Percentiles rank a stretch among this genome's conserved stretches.
Conservation (phyloP, 768 basidiomycete species). For the Leccinellum albellum region DNA sequence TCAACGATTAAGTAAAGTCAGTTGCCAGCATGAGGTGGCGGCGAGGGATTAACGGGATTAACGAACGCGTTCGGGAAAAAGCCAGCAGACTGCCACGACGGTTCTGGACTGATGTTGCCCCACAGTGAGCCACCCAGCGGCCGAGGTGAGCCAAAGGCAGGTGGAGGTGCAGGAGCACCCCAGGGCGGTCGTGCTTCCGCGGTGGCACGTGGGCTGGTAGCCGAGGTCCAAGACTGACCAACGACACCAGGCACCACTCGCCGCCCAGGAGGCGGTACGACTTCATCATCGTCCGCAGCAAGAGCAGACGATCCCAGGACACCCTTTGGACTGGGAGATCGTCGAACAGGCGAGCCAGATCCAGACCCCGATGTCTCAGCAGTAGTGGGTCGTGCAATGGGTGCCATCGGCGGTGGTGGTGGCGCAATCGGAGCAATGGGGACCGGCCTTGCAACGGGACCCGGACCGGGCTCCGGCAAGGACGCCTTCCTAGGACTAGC, state of each 20-base stretch:
- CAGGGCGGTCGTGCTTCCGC: conserved; percentile 43
- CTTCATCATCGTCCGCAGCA: conserved; percentile 77
- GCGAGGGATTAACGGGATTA: conserved; percentile 46
- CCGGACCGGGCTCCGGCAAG: conserved; percentile 43
- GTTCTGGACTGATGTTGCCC: conserved; percentile 36
- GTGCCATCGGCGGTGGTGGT: conserved; percentile 64
- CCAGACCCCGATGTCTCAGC: conserved; percentile 49
- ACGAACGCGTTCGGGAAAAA: conserved; percentile 50
- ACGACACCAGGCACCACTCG: conserved; percentile 39
- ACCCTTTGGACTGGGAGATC: conserved; percentile 58
- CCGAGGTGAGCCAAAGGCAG: conserved; percentile 34
- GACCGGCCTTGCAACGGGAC: conserved; percentile 54
- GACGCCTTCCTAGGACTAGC: conserved; percentile 49
- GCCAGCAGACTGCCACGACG: conserved; percentile 50
- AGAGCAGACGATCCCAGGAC: conserved; percentile 75
- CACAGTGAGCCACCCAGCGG: conserved; percentile 40
- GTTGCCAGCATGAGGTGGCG: conserved; percentile 39
- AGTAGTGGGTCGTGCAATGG: conserved; percentile 51
- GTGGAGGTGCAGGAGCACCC: conserved; percentile 38
- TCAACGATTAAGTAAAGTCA: conserved; percentile 23
- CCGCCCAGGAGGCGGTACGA: conserved; percentile 51
- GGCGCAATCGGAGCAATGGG: conserved; percentile 31
- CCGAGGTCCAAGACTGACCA: conserved; percentile 46
- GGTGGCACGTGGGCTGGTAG: conserved; percentile 44
- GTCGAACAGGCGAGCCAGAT: conserved; percentile 54